Evolutionary conservation across 2,329 filamentous ascomycete species (phyloP).

Genomic region (Fusarium phyllophilum): DNA sequence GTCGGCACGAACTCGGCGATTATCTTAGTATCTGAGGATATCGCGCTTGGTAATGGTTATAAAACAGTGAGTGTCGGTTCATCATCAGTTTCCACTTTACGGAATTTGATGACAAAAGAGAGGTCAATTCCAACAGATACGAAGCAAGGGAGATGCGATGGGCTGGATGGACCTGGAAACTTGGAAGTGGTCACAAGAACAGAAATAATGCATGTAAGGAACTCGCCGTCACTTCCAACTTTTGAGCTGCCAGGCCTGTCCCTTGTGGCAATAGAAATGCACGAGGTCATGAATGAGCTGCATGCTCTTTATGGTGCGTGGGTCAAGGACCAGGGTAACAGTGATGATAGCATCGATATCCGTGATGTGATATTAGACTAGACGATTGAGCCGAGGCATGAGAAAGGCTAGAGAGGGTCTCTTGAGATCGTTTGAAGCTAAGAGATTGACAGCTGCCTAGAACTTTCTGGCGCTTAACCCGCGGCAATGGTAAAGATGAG

Average conservation of each 20-base stretch:
- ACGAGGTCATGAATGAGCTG: conserved; percentile 21
- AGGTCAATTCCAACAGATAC: neutral
- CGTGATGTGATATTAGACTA: neutral
- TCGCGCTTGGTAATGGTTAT: conserved; percentile 6
- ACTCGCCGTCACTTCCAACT: neutral
- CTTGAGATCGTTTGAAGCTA: conserved; percentile 8
- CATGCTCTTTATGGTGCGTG: conserved; percentile 35
- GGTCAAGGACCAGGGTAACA: neutral
- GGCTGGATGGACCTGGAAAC: neutral
- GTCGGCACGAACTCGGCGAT: neutral
- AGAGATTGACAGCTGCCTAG: conserved; percentile 17
- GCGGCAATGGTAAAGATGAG: conserved; percentile 18
- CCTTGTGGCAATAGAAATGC: neutral
- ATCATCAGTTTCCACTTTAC: conserved; percentile 20
- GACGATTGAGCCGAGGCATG: neutral
- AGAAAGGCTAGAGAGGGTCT: neutral
- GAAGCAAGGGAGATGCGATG: neutral
- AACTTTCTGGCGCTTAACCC: conserved; percentile 40
- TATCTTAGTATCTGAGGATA: neutral
- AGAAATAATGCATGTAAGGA: neutral
- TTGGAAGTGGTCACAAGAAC: neutral
- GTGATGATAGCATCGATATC: neutral
- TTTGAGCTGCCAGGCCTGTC: neutral
- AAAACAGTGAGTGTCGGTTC: conserved; percentile 1
- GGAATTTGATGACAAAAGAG: neutral